A percentile compares a stretch with the other conserved stretches of the same genome.
Conservation (phyloP, 192 early-diverging fungal species). For the Phycomyces nitens region DNA sequence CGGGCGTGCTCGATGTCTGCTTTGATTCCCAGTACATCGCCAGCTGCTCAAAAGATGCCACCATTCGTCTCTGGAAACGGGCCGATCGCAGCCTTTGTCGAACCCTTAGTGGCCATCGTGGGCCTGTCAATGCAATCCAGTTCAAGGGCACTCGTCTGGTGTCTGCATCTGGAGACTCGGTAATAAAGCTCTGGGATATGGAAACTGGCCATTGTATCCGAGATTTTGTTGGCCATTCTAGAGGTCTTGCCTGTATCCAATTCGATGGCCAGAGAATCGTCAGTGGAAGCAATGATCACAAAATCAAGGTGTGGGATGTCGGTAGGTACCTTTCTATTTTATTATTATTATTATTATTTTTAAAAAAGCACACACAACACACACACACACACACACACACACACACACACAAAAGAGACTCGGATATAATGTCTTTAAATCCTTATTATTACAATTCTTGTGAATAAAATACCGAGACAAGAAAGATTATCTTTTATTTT, state of each 20-base stretch:
- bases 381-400: no score
- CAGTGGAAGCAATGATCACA: conserved; percentile 76
- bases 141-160: conserved; percentile 61
- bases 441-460: neutral
- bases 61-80: conserved; percentile 89
- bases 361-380: no score
- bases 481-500: neutral
- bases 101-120: conserved; percentile 83
- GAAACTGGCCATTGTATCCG: conserved; percentile 60
- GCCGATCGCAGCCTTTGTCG: conserved; percentile 53
- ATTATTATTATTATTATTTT: neutral
- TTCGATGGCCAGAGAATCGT: conserved; percentile 82
- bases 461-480: neutral
- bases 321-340: conserved; percentile 3
- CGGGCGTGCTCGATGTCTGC: conserved; percentile 85
- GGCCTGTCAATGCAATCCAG: conserved; percentile 96
- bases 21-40: conserved; percentile 76
- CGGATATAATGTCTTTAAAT: no score
- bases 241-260: conserved; percentile 89
- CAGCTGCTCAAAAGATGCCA: conserved; percentile 92
- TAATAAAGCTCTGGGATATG: conserved; percentile 85
- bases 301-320: conserved; percentile 78
- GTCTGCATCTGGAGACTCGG: conserved; percentile 81
- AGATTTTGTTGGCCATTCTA: conserved; percentile 69
- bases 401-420: no score